These are phyloP conservation scores for Candida gorgasii DNA, from an alignment of 805 yeast species.

Conservation along the genomic window DNA sequence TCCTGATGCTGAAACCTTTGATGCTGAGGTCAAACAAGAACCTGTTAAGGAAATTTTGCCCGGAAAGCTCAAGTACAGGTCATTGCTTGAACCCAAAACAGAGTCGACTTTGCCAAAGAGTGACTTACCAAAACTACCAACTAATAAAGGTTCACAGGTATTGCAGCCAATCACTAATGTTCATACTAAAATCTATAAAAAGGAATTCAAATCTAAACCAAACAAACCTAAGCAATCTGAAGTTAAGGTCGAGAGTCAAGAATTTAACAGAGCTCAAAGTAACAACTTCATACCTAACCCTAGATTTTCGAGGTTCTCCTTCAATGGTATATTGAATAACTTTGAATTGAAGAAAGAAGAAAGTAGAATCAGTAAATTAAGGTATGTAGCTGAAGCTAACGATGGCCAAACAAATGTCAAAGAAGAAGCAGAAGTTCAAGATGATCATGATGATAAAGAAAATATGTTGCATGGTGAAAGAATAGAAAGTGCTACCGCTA, in stretches of 20 bases:
- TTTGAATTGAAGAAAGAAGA: constrained; percentile 11
- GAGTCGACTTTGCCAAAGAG: constrained; percentile 7
- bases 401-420: neutral
- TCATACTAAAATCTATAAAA: constrained; percentile 4
- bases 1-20: neutral
- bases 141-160: constrained; percentile 2
- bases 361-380: constrained; percentile 2
- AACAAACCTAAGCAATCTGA: neutral
- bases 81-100: constrained; percentile 8
- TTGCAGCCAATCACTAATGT: constrained; percentile 8
- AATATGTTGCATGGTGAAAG: neutral
- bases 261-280: neutral
- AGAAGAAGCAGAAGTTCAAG: constrained; percentile 6
- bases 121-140: constrained; percentile 9
- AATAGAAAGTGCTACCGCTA: neutral
- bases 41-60: neutral
- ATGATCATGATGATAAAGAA: neutral
- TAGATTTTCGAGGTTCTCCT: constrained; percentile 42
- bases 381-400: neutral
- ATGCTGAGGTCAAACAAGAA: neutral
- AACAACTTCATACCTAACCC: constrained; percentile 40
- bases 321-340: constrained; percentile 34
- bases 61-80: constrained; percentile 5
- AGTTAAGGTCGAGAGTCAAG: constrained; percentile 5
- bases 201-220: neutral